Base-by-base conservation (phyloP, 2,329 filamentous ascomycete genomes). In the Fusarium sp. region DNA sequence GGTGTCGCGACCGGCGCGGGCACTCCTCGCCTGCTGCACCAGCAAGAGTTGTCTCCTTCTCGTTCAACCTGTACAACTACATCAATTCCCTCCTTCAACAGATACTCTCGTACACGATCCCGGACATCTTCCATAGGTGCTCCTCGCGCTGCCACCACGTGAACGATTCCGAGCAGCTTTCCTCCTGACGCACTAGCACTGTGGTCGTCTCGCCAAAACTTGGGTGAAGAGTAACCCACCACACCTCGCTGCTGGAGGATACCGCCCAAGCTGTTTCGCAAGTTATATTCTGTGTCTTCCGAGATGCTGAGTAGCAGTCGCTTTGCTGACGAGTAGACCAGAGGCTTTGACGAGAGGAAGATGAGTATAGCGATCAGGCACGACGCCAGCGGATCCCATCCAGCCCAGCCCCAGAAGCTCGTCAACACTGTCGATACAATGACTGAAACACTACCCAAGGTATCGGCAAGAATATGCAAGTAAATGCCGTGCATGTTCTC, bases 401-500 rank as follows among this genome's bases (percentile, higher is more conserved):
- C 94, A 8, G 94, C 90, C 95, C 96, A 98, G 18, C 93, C 93
- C 79, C 94, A 93, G 77, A 94, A 92, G 79, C 97, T 93, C 0
- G 97, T 97, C 24, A 98, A 87, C 1, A 94, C 85, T 0, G 96
- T 99, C 9, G 95, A 98, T 37, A 95, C 90, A 71, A 99, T 98
- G 57, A 99, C 96, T 1, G 96, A 96, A 1, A 95, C 93, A 64
- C 95, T 98, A 29, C 96, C 96, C 34, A 98, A 91, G 0, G 96
- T 97, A 81, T 99, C 96, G 7, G 96, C 96, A 31, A 98, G 88
- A 60, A 99, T 94, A 79, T 99, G 96, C 22, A 99, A 87, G 83
- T 97, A 99, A 75, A 99, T 98, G 14, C 96, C 96, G 77, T 96
- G 85, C 95, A 99, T 98, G 80, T 99, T 99, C 78, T 99, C 96